Evolutionary conservation across 2,329 filamentous ascomycete genomes (phyloP).

Genomic region (Byssochlamys sp.): DNA sequence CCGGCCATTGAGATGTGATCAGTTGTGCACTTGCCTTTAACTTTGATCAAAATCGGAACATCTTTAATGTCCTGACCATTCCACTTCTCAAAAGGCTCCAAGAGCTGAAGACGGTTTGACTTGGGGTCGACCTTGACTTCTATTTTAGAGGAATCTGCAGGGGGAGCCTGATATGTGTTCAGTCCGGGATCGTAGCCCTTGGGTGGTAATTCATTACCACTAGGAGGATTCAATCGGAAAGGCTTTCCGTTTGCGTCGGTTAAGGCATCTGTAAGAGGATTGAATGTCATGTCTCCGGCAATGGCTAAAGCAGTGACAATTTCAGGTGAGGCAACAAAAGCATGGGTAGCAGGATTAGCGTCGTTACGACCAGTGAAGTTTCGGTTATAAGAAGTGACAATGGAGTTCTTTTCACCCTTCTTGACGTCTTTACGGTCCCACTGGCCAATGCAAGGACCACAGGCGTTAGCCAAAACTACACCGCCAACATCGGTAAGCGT

Average conservation of each 20-base stretch:
- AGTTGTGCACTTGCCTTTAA: conserved; percentile 88
- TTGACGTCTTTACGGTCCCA: conserved; percentile 84
- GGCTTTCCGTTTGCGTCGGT: conserved; percentile 95
- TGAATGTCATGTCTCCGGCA: conserved; percentile 80
- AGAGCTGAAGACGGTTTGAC: conserved; percentile 88
- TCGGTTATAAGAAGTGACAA: conserved; percentile 98
- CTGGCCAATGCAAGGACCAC: too few species aligned
- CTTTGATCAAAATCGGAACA: conserved; percentile 91
- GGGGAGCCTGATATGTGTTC: conserved; percentile 93
- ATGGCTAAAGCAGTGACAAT: conserved; percentile 78
- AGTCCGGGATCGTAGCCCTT: conserved; percentile 81
- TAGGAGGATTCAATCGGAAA: conserved; percentile 74
- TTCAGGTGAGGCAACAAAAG: conserved; percentile 84
- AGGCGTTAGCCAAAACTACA: conserved; percentile 89
- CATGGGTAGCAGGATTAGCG: conserved; percentile 87
- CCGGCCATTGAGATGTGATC: conserved; percentile 95
- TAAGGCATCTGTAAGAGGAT: conserved; percentile 82
- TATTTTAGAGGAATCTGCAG: conserved; percentile 67
- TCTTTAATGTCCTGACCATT: conserved; percentile 78
- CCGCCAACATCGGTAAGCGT: conserved; percentile 96
- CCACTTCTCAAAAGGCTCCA: conserved; percentile 78
- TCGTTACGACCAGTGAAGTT: conserved; percentile 99
- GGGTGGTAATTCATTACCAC: conserved; percentile 68
- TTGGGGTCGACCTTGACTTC: conserved; percentile 73
- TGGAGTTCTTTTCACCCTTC: conserved; percentile 93